phyloP scores from a whole-genome alignment of 208 protist species.

The Trypanosoma boissoni region DNA sequence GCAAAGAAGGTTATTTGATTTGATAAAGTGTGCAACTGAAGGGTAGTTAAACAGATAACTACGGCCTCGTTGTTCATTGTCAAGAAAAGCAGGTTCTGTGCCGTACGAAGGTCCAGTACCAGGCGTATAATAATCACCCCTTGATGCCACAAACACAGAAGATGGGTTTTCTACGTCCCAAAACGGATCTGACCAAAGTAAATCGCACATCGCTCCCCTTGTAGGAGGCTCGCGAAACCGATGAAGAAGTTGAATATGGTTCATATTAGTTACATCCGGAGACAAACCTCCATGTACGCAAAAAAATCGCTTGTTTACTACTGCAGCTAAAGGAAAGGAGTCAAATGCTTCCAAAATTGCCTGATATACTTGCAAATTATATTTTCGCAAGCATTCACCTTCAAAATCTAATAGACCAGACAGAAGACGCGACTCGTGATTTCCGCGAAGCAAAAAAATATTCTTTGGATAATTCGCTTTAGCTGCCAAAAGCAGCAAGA shows the following conservation, averaged over 20 bases:
- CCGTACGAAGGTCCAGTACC: constrained; percentile 50
- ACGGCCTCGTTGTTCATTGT: constrained; percentile 69
- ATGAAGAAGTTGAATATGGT: constrained; percentile 92
- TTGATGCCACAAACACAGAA: constrained; percentile 74
- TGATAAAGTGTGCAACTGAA: constrained; percentile 89
- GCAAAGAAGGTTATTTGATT: constrained; percentile 93
- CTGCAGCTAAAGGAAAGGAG: constrained; percentile 96
- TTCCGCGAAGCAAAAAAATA: constrained; percentile 93
- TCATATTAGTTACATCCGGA: constrained; percentile 92
- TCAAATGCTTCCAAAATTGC: constrained; percentile 89
- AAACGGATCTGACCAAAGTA: constrained; percentile 99
- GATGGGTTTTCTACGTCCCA: constrained; percentile 83
- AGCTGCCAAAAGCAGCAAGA: constrained; percentile 94
- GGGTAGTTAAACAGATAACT: constrained; percentile 87
- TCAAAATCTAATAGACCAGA: constrained; percentile 91
- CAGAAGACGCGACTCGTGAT: constrained; percentile 88
- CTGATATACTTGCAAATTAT: constrained; percentile 60
- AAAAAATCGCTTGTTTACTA: constrained; percentile 98
- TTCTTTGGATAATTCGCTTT: constrained; percentile 92
- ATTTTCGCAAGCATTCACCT: constrained; percentile 93
- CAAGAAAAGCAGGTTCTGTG: constrained; percentile 50
- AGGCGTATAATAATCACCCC: constrained; percentile 60
- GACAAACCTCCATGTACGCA: constrained; percentile 98
- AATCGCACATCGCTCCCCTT: constrained; percentile 97
- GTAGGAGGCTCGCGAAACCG: constrained; percentile 98